These are phyloP conservation scores for Pneumocystis wakefieldiae DNA, from an alignment of 1,139 yeast species.

Conservation along the genomic window DNA sequence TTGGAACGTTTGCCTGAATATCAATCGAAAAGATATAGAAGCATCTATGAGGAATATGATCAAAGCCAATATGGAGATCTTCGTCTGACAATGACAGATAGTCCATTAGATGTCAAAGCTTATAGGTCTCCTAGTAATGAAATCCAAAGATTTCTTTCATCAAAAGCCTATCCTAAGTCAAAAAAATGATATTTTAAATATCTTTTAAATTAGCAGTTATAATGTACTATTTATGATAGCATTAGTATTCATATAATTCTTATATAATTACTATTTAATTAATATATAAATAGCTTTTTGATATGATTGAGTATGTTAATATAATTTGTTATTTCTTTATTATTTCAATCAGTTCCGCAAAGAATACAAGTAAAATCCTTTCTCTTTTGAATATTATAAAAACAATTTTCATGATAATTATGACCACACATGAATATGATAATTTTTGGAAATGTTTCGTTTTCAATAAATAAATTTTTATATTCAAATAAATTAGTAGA, in stretches of 20 bases:
- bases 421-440: background rate
- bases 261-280: background rate
- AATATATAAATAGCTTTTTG: background rate
- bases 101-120: background rate
- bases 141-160: background rate
- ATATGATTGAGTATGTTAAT: background rate
- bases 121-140: background rate
- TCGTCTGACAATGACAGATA: background rate
- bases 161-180: background rate
- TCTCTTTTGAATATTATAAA: background rate
- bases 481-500: background rate
- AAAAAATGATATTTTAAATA: background rate
- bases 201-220: background rate
- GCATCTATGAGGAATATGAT: background rate
- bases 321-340: background rate
- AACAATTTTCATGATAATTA: background rate
- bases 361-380: background rate
- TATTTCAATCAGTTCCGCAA: background rate
- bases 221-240: background rate
- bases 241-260: background rate
- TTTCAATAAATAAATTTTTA: background rate
- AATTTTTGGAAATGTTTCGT: background rate
- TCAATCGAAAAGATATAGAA: background rate
- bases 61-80: background rate
- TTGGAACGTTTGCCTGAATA: background rate